A percentile compares a stretch with the other conserved stretches of the same genome.
Evolutionary conservation across 2,329 filamentous ascomycete species (phyloP).

Genomic region (Elsinoe perseae): DNA sequence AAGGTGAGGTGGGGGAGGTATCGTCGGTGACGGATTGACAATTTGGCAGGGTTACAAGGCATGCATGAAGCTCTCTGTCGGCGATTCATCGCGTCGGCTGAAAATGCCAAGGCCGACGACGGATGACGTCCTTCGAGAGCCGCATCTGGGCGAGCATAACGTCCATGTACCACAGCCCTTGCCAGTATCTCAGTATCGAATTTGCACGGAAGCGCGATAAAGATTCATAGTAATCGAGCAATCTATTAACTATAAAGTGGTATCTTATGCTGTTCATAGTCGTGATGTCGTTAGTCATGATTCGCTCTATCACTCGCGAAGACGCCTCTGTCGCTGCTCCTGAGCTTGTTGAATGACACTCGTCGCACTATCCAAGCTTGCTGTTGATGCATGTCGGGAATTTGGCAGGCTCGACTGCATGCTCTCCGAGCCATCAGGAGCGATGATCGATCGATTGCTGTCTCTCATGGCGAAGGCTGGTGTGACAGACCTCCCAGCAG

Average conservation of each 20-base stretch:
- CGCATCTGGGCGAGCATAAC: not conserved
- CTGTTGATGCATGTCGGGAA: not conserved
- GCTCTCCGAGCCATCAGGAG: not conserved
- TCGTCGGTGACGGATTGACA: not conserved
- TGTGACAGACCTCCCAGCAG: not conserved
- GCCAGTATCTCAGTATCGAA: no score
- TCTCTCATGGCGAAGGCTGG: not conserved
- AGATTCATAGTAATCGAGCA: no score
- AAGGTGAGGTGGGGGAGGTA: not conserved
- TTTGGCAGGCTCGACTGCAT: not conserved
- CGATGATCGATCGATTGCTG: not conserved
- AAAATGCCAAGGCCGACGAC: not conserved
- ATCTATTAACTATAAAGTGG: not conserved
- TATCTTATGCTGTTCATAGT: not conserved
- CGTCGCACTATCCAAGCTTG: conserved; percentile 4
- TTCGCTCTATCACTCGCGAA: not conserved
- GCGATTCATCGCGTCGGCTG: conserved; percentile 3
- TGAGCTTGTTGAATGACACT: conserved; percentile 13
- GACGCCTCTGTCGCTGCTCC: not conserved
- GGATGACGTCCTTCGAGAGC: not conserved
- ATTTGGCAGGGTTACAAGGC: conserved; percentile 6
- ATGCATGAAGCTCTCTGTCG: conserved; percentile 4
- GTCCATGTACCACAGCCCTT: no score
- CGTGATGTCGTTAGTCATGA: not conserved
- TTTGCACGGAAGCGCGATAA: no score